These are phyloP conservation scores for Oryza coarctata DNA, from an alignment of 176 grass and related monocot species.

Conservation along the genomic window DNA sequence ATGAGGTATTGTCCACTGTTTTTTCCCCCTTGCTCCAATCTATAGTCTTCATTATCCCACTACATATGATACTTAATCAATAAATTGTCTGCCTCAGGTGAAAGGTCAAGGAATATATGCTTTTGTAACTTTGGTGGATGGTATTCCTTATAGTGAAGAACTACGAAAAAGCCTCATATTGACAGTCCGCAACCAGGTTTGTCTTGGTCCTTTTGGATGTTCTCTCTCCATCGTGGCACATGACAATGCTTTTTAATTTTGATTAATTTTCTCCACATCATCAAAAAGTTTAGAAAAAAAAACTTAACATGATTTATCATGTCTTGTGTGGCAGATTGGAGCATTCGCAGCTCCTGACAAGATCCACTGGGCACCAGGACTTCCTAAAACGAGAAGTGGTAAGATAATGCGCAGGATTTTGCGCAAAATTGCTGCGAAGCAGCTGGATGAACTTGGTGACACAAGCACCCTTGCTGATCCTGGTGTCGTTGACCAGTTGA, in stretches of 20 bases:
- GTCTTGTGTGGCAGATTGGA: slow-evolving; percentile 58
- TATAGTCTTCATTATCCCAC: not conserved
- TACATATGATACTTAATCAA: slow-evolving; percentile 18
- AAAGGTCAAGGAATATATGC: slow-evolving; percentile 98
- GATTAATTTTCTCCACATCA: not conserved
- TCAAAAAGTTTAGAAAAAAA: not conserved
- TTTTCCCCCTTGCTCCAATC: not conserved
- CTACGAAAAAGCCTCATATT: slow-evolving; percentile 72
- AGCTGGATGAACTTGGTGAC: slow-evolving; percentile 76
- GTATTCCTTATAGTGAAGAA: slow-evolving; percentile 80
- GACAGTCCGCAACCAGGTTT: slow-evolving; percentile 83
- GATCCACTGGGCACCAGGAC: slow-evolving; percentile 88
- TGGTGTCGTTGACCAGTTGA: slow-evolving; percentile 70
- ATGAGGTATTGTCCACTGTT: slow-evolving; percentile 65
- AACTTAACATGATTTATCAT: slow-evolving; percentile 16
- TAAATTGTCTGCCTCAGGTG: slow-evolving; percentile 51
- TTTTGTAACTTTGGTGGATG: slow-evolving; percentile 84
- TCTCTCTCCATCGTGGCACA: not conserved
- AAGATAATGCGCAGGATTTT: slow-evolving; percentile 90
- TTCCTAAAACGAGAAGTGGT: slow-evolving; percentile 81
- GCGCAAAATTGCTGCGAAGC: slow-evolving; percentile 69
- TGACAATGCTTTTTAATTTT: not conserved
- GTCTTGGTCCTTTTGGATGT: not conserved
- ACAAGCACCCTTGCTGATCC: slow-evolving; percentile 83
- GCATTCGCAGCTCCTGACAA: slow-evolving; percentile 84